Evolutionary conservation across 2,329 filamentous ascomycete genomes (phyloP).

Genomic region (Hypoxylon sp.): DNA sequence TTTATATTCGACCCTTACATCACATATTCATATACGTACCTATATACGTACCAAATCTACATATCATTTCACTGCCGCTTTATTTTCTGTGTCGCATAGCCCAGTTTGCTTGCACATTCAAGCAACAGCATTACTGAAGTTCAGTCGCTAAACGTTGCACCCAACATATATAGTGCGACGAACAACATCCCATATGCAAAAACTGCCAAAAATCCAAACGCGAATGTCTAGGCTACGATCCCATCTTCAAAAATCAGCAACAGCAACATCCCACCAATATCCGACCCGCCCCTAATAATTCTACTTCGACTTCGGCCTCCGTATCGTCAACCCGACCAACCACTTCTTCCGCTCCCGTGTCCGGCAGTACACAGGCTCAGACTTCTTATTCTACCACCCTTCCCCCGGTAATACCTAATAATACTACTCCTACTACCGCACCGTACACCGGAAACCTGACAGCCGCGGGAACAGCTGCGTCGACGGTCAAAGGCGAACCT

Average conservation of each 20-base stretch:
- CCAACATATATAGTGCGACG: slow-evolving; percentile 83
- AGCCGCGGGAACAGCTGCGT: slow-evolving; percentile 53
- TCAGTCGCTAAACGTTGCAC: slow-evolving; percentile 27
- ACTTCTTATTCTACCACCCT: slow-evolving; percentile 50
- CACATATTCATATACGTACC: slow-evolving; percentile 1
- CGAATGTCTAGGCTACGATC: slow-evolving; percentile 88
- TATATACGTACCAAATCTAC: too few species aligned
- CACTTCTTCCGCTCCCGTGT: slow-evolving; percentile 44
- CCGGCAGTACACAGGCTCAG: slow-evolving; percentile 41
- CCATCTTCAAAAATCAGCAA: slow-evolving; percentile 81
- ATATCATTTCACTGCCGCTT: too few species aligned
- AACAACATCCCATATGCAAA: slow-evolving; percentile 91
- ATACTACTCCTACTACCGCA: slow-evolving; percentile 47
- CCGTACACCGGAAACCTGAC: slow-evolving; percentile 54
- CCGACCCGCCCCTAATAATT: slow-evolving; percentile 74
- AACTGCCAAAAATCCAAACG: slow-evolving; percentile 92
- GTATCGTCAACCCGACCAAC: slow-evolving; percentile 51
- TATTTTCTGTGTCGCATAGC: neutral
- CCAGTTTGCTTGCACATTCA: slow-evolving; percentile 31
- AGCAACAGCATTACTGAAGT: slow-evolving; percentile 17
- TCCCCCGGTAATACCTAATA: slow-evolving; percentile 51
- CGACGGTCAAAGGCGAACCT: slow-evolving; percentile 58
- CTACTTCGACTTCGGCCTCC: slow-evolving; percentile 47
- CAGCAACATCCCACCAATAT: slow-evolving; percentile 75
- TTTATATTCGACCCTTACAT: neutral